Percentiles rank a stretch among this genome's conserved stretches.
These are phyloP conservation scores for Graphilbum sp. DNA, from an alignment of 2,329 filamentous ascomycete genomes.

Conservation along the genomic window DNA sequence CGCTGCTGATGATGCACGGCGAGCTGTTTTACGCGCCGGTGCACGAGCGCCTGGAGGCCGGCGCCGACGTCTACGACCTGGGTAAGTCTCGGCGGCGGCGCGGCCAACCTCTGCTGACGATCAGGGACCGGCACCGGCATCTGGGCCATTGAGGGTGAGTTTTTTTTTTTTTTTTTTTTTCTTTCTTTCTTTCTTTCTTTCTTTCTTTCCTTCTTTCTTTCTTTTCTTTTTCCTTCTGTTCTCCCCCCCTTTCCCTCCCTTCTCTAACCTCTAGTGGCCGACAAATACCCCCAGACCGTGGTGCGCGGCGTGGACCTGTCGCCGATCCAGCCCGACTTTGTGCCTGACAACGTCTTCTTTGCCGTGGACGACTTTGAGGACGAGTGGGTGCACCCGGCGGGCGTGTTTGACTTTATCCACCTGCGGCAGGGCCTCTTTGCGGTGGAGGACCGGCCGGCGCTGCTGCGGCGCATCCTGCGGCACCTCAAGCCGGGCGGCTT, in stretches of 20 bases:
- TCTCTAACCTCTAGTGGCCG: slow-evolving; percentile 22
- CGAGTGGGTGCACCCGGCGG: slow-evolving; percentile 29
- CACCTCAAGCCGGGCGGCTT: slow-evolving; percentile 36
- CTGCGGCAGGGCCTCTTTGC: slow-evolving; percentile 29
- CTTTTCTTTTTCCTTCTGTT: slow-evolving; percentile 3
- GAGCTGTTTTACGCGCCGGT: slow-evolving; percentile 28
- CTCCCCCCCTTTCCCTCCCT: not conserved
- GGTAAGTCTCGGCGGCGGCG: too few species aligned
- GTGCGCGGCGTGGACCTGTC: slow-evolving; percentile 34
- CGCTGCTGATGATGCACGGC: slow-evolving; percentile 18
- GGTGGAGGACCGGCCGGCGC: slow-evolving; percentile 22
- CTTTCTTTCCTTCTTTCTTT: slow-evolving; percentile 1
- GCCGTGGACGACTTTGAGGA: slow-evolving; percentile 36
- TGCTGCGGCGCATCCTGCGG: slow-evolving; percentile 25
- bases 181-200: not conserved
- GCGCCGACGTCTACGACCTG: slow-evolving; percentile 29
- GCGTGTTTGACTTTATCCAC: slow-evolving; percentile 32
- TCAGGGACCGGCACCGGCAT: slow-evolving; percentile 33
- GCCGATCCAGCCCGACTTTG: slow-evolving; percentile 33
- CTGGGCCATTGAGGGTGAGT: slow-evolving; percentile 34
- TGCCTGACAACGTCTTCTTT: slow-evolving; percentile 34
- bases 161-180: not conserved
- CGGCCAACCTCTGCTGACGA: not conserved
- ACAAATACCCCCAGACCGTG: slow-evolving; percentile 24
- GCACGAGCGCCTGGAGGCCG: slow-evolving; percentile 18